Conservation (phyloP, 2,329 filamentous ascomycete genomes). For the Colletotrichum tofieldiae region DNA sequence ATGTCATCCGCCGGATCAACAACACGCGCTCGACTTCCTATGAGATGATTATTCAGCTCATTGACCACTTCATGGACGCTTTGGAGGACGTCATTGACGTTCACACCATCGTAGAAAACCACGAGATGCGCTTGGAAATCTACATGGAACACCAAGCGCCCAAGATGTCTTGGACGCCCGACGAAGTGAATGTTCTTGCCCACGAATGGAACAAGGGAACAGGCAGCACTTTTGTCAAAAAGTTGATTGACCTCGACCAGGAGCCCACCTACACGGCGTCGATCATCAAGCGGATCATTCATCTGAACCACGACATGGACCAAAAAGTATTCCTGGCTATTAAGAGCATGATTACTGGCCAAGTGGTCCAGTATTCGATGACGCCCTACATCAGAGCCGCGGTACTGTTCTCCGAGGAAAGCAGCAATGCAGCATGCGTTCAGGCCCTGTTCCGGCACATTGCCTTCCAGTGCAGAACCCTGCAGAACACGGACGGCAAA, state of each 20-base stretch:
- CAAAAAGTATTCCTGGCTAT: slow-evolving; percentile 68
- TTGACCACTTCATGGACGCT: slow-evolving; percentile 61
- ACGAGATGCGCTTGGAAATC: slow-evolving; percentile 57
- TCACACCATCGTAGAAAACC: slow-evolving; percentile 56
- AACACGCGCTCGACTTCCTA: slow-evolving; percentile 69
- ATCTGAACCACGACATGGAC: slow-evolving; percentile 67
- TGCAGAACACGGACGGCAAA: slow-evolving; percentile 65
- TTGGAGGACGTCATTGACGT: slow-evolving; percentile 58
- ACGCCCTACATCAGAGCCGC: slow-evolving; percentile 73
- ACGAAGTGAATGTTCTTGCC: slow-evolving; percentile 64
- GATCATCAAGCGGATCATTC: slow-evolving; percentile 72
- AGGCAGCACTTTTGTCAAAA: slow-evolving; percentile 74
- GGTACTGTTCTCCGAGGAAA: slow-evolving; percentile 66
- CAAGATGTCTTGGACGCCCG: slow-evolving; percentile 60
- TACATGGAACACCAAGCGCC: slow-evolving; percentile 50
- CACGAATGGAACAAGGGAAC: slow-evolving; percentile 56
- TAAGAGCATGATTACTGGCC: slow-evolving; percentile 67
- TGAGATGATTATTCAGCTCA: slow-evolving; percentile 66
- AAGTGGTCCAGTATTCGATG: slow-evolving; percentile 62
- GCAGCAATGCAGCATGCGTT: slow-evolving; percentile 53
- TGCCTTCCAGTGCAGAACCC: slow-evolving; percentile 57
- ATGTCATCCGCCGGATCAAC: slow-evolving; percentile 65
- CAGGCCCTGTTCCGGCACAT: slow-evolving; percentile 61
- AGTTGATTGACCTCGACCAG: slow-evolving; percentile 75
- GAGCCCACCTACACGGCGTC: slow-evolving; percentile 65